phyloP scores from a whole-genome alignment of 176 grass and related monocot genomes.

The Chrysopogon serrulatus region DNA sequence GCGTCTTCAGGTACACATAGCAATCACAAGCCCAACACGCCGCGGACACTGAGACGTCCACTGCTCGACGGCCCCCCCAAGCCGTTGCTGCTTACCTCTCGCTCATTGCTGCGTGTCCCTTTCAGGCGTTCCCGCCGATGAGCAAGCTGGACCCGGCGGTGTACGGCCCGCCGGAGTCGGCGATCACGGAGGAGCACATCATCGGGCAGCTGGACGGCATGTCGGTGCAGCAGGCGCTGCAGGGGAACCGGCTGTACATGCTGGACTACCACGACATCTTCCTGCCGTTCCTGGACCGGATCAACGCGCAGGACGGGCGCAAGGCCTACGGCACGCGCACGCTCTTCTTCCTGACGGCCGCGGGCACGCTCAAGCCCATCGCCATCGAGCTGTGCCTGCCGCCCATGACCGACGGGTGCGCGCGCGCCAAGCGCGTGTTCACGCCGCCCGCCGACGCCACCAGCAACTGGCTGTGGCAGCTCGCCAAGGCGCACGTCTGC shows the following conservation, averaged over 20 bases:
- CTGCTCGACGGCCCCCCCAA: neutral
- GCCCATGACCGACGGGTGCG: conserved; percentile 43
- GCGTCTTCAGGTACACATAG: conserved; percentile 61
- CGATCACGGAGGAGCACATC: conserved; percentile 88
- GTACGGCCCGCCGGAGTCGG: conserved; percentile 82
- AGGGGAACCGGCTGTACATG: conserved; percentile 63
- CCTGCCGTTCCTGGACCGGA: conserved; percentile 76
- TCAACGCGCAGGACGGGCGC: conserved; percentile 80
- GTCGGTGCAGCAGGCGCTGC: conserved; percentile 76
- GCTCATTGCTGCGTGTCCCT: too few species aligned
- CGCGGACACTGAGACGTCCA: neutral
- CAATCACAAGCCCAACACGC: neutral
- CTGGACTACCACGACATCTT: conserved; percentile 89
- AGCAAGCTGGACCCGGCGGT: conserved; percentile 79
- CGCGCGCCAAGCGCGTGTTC: conserved; percentile 73
- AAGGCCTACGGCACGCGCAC: conserved; percentile 94
- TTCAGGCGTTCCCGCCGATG: conserved; percentile 72
- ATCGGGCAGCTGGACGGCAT: conserved; percentile 71
- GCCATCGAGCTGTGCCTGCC: conserved; percentile 89
- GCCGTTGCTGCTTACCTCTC: neutral
- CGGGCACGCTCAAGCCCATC: conserved; percentile 79
- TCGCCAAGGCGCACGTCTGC: conserved; percentile 95
- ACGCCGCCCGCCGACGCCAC: conserved; percentile 89
- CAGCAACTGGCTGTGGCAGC: conserved; percentile 88
- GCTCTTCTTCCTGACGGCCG: conserved; percentile 70